Base-by-base conservation (phyloP, 2,329 filamentous ascomycete genomes). In the Massarina eburnea region DNA sequence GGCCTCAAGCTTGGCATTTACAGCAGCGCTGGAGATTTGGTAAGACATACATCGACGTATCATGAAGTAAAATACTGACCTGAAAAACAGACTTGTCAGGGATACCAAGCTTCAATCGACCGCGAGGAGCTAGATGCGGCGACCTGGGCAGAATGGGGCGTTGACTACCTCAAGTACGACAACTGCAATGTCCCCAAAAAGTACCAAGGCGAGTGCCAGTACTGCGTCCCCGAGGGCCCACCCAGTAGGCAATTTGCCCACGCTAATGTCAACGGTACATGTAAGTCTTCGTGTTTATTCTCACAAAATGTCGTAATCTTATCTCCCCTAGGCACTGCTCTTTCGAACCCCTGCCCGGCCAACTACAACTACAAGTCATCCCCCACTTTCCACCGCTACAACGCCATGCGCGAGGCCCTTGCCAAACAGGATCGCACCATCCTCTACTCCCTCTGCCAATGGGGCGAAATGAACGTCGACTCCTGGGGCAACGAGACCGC, bases 1-100 rank as follows among this genome's bases (percentile, higher is more conserved):
- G 81, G 80, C 1, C 54, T 85, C 29, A 84, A 85, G 58, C 63
- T 84, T 3, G 82, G 83, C 0, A 82, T 85, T 34, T 85, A 85
- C 57, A 77, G 77, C 54, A 76, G 75, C 60, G 77, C 76, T 0
- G 77, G 77, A 35, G 67, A 48, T 1, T 18, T 21, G 19, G 44
- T 46, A 46, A 37, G 39, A 29, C 27, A 14, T 30, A 30, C 3
- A 10, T 32, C 18, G 22, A 17, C 8, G 14, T 19, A 9, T 14
- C 14, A 24, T 21, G 8, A 38, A 20, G 27, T n/a, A n/a, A 17
- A n/a, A 21, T 32, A 14, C 10, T 33, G 18, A 21, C 27, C n/a
- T 3, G 4, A 20, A 26, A 4, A n/a, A 5, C 20, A 35, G 39
- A 80, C 78, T 2, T 82, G 80, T 53, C 80, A 73, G 0, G 74